phyloP scores from a whole-genome alignment of 2,329 filamentous ascomycete species.

The Curvularia sp. region DNA sequence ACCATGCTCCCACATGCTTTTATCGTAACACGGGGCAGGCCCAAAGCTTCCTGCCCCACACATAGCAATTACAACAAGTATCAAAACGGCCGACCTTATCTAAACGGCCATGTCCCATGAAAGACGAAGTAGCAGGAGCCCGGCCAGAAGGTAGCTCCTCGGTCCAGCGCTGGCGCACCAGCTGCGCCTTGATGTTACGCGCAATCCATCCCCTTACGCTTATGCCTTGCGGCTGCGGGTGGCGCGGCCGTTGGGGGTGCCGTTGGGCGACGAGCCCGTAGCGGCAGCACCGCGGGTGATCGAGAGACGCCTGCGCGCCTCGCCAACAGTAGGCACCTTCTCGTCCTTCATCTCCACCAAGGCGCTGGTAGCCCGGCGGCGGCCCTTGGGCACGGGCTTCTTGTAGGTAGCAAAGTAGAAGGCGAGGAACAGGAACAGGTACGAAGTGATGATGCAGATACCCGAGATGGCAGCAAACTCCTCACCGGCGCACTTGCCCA shows the following conservation, averaged over 20 bases:
- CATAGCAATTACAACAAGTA: slow-evolving; percentile 33
- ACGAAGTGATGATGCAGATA: slow-evolving; percentile 90
- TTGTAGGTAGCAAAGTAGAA: slow-evolving; percentile 99
- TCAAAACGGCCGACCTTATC: slow-evolving; percentile 16
- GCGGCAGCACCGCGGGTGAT: slow-evolving; percentile 51
- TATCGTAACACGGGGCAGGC: slow-evolving; percentile 29
- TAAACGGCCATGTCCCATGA: slow-evolving; percentile 11
- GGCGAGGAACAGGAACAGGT: slow-evolving; percentile 96
- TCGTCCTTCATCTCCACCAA: slow-evolving; percentile 83
- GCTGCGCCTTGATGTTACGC: background rate
- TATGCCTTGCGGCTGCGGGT: slow-evolving; percentile 76
- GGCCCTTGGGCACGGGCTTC: slow-evolving; percentile 76
- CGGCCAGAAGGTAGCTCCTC: slow-evolving; percentile 11
- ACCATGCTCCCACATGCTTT: slow-evolving; percentile 31
- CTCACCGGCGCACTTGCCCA: slow-evolving; percentile 88
- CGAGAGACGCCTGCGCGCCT: slow-evolving; percentile 59
- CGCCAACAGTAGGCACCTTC: slow-evolving; percentile 64
- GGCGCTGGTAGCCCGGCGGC: slow-evolving; percentile 81
- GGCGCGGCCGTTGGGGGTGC: slow-evolving; percentile 62
- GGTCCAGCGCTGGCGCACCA: background rate
- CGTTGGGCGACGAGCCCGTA: slow-evolving; percentile 55
- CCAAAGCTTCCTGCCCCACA: slow-evolving; percentile 19
- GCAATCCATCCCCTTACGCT: slow-evolving; percentile 15
- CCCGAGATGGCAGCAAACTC: slow-evolving; percentile 95
- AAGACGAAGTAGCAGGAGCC: slow-evolving; percentile 13